phyloP scores from a whole-genome alignment of 176 grass and related monocot species.

The Saccharum officinarum region DNA sequence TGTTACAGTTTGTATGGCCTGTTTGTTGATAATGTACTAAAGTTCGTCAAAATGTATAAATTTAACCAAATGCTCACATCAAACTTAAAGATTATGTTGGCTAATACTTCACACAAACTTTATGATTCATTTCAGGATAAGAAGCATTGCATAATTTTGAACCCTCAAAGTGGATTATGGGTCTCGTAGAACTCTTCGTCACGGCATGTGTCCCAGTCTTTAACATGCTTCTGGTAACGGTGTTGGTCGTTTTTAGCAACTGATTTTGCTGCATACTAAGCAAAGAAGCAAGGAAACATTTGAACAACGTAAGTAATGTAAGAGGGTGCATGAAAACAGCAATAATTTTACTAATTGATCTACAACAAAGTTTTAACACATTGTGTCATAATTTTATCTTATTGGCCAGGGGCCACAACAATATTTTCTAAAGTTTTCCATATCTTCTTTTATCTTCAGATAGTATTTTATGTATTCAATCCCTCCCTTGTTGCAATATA shows the following conservation, averaged over 20 bases:
- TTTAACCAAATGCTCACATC: not conserved
- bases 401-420: not conserved
- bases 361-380: not conserved
- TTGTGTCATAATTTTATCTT: not conserved
- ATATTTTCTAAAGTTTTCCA: not conserved
- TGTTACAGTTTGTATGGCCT: too few relatives aligned
- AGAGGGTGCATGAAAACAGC: not conserved
- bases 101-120: not conserved
- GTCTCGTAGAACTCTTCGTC: too few relatives aligned
- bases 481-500: constrained; percentile 57
- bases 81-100: not conserved
- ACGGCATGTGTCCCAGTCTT: too few relatives aligned
- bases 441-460: constrained; percentile 30
- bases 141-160: not conserved
- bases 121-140: not conserved
- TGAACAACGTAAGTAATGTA: constrained; percentile 67
- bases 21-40: not conserved
- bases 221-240: constrained; percentile 74
- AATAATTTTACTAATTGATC: not conserved
- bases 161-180: constrained; percentile 42
- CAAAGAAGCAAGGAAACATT: constrained; percentile 62
- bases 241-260: constrained; percentile 70
- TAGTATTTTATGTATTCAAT: constrained; percentile 93
- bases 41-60: not conserved
- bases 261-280: constrained; percentile 49